phyloP scores from a whole-genome alignment of 306 rosid genomes.

The Amphicarpaea edgeworthii region DNA sequence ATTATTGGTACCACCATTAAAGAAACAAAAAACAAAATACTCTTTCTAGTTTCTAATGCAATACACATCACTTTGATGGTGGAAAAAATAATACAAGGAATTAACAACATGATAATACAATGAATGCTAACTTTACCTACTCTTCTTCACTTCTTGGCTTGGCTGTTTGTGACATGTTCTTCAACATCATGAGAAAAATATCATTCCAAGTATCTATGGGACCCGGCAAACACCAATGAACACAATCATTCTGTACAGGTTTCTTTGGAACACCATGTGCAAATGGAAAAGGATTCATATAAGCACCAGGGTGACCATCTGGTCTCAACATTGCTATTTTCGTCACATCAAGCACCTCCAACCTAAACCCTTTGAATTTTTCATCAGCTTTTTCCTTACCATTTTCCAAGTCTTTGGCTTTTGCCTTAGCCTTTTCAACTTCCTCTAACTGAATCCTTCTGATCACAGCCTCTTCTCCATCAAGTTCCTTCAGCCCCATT shows the following conservation, averaged over 20 bases:
- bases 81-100: slow-evolving; percentile 11
- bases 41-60: background rate
- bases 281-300: slow-evolving; percentile 3
- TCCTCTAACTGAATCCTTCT: slow-evolving; percentile 68
- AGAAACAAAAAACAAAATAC: too few relatives aligned
- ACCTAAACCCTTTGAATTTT: slow-evolving; percentile 44
- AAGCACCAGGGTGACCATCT: background rate
- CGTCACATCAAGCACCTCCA: slow-evolving; percentile 37
- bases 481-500: slow-evolving; percentile 58
- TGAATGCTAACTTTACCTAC: slow-evolving; percentile 31
- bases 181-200: slow-evolving; percentile 55
- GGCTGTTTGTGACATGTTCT: slow-evolving; percentile 37
- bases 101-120: background rate
- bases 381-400: slow-evolving; percentile 53
- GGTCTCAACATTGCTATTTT: background rate
- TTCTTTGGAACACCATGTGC: background rate
- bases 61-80: background rate
- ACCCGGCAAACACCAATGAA: slow-evolving; percentile 2
- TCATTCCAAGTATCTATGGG: slow-evolving; percentile 45
- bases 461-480: slow-evolving; percentile 73
- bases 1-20: too few relatives aligned
- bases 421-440: slow-evolving; percentile 46
- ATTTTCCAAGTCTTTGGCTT: too few relatives aligned
- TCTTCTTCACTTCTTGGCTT: slow-evolving; percentile 25
- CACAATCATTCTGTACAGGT: background rate